These are phyloP conservation scores for Aspergillus sp. DNA, from an alignment of 2,329 filamentous ascomycete genomes.

Conservation along the genomic window DNA sequence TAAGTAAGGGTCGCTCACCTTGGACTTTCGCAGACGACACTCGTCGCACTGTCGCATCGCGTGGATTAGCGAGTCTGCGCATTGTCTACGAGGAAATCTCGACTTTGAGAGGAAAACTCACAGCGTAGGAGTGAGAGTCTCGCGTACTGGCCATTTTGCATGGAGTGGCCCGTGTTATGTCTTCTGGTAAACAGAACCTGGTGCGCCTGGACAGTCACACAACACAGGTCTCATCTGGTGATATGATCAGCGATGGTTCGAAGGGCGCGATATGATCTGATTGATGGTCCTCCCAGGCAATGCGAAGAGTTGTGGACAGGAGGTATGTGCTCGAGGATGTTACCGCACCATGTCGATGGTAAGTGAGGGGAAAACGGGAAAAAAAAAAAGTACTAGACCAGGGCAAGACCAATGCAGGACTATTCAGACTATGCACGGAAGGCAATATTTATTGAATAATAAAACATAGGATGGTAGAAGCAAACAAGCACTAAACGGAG, in stretches of 20 bases:
- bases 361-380: not conserved
- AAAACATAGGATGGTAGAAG: not conserved
- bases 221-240: slow-evolving; percentile 31
- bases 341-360: not conserved
- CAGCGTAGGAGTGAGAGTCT: slow-evolving; percentile 42
- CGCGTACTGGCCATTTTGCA: slow-evolving; percentile 40
- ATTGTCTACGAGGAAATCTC: not conserved
- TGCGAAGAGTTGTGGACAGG: not conserved
- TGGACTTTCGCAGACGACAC: slow-evolving; percentile 40
- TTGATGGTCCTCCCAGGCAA: not conserved
- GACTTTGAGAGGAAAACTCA: slow-evolving; percentile 21
- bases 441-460: not conserved
- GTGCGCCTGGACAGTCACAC: slow-evolving; percentile 31
- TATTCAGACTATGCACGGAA: not conserved
- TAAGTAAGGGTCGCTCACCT: slow-evolving; percentile 23
- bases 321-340: not conserved
- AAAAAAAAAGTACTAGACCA: not conserved
- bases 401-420: not conserved
- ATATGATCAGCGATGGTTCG: slow-evolving; percentile 19
- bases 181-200: slow-evolving; percentile 22
- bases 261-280: not conserved
- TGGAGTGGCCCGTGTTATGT: slow-evolving; percentile 15
- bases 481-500: slow-evolving; percentile 1
- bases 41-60: slow-evolving; percentile 35
- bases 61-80: slow-evolving; percentile 5